These are phyloP conservation scores for Lactarius pseudohatsudake DNA, from an alignment of 768 basidiomycete genomes.

Conservation along the genomic window DNA sequence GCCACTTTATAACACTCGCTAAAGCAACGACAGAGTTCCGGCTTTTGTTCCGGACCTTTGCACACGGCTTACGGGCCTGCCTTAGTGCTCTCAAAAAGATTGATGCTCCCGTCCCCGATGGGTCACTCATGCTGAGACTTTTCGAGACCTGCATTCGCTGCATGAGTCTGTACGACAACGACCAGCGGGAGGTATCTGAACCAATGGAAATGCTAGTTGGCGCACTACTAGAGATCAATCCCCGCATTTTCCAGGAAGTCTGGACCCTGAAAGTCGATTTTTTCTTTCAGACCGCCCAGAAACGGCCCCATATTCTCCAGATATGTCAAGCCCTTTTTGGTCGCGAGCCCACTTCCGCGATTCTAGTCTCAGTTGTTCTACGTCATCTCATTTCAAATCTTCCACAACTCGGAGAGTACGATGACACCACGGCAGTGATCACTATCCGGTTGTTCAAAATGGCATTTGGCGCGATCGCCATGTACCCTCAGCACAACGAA, in stretches of 20 bases:
- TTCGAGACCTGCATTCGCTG: conserved; percentile 84
- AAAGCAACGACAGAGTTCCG: conserved; percentile 63
- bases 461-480: conserved; percentile 84
- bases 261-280: conserved; percentile 93
- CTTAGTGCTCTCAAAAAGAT: conserved; percentile 75
- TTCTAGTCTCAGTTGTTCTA: conserved; percentile 86
- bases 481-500: conserved; percentile 76
- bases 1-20: conserved; percentile 23
- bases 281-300: conserved; percentile 78
- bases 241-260: conserved; percentile 93
- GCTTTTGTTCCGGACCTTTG: conserved; percentile 79
- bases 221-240: conserved; percentile 78
- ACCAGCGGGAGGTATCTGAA: conserved; percentile 69
- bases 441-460: conserved; percentile 94
- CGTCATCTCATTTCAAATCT: conserved; percentile 82
- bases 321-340: conserved; percentile 82
- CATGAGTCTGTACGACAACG: conserved; percentile 78
- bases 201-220: conserved; percentile 79
- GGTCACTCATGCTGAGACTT: conserved; percentile 80
- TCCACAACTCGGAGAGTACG: conserved; percentile 79
- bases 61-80: conserved; percentile 84
- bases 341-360: conserved; percentile 73
- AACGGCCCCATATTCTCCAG: conserved; percentile 75
- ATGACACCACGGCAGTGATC: conserved; percentile 76
- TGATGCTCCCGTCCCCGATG: conserved; percentile 77